Evolutionary conservation across 805 yeast species (phyloP).

Genomic region (Lachancea quebecensis): DNA sequence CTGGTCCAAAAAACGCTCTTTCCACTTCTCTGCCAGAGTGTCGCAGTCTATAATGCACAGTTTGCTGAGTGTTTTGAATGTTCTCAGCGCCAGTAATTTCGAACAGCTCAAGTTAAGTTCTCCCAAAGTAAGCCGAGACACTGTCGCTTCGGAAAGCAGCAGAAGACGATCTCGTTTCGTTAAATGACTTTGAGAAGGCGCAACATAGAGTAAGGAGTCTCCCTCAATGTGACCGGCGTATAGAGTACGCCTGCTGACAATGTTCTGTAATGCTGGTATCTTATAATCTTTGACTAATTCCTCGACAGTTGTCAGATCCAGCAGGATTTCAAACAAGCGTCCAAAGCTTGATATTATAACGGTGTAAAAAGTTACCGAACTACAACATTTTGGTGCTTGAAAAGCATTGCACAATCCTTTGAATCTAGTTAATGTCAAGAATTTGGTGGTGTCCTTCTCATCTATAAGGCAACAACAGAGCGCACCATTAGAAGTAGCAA

Average conservation of each 20-base stretch:
- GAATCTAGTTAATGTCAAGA: conserved; percentile 23
- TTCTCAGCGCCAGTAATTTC: background rate
- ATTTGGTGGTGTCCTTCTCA: conserved; percentile 9
- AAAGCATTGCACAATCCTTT: conserved; percentile 23
- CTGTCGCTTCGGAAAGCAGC: conserved; percentile 17
- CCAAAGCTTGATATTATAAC: conserved; percentile 21
- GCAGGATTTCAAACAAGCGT: conserved; percentile 12
- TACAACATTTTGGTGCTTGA: conserved; percentile 6
- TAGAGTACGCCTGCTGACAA: background rate
- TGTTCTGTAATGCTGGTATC: conserved; percentile 1
- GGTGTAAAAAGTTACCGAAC: conserved; percentile 7
- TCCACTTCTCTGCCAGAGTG: conserved; percentile 1
- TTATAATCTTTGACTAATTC: conserved; percentile 9
- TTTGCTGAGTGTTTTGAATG: background rate
- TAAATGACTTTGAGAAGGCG: background rate
- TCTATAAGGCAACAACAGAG: conserved; percentile 17
- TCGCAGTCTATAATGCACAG: conserved; percentile 1
- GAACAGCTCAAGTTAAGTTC: background rate
- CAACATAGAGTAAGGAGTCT: conserved; percentile 1
- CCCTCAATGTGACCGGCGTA: conserved; percentile 2
- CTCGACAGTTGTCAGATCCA: conserved; percentile 11
- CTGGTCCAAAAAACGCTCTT: background rate
- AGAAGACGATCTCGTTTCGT: conserved; percentile 12
- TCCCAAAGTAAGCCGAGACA: conserved; percentile 12
- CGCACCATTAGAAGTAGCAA: conserved; percentile 22